Base-by-base conservation (phyloP, 1,139 yeast species). In the Lodderomyces orthopsilosis region DNA sequence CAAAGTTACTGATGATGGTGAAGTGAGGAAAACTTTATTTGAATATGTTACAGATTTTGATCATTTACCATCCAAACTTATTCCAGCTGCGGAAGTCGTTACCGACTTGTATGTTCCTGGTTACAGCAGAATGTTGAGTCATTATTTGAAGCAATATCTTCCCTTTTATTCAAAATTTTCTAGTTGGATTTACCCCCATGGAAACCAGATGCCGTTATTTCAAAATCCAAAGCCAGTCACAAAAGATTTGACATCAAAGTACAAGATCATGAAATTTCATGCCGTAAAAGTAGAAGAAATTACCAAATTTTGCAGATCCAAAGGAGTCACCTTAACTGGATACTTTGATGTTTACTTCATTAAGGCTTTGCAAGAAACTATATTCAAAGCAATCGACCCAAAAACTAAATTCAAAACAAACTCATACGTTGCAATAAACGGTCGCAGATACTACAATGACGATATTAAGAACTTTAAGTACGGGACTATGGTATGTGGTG, bases 301-400 rank as follows among this genome's bases (percentile, higher is more conserved):
- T 7, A 38, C 53, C 6, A 33, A 37, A 10, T 51, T 45, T 27
- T 57, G 64, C 37, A 54, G 58, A 18, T 23, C 42, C 2, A 48
- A 62, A 15, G 53, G 54, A 1, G 42, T 61, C 6, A 62, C 70
- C 1, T 41, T 67, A 17, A 63, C 71, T 2, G 54, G 70, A 1
- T 60, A 56, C 43, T 48, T 65, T 24, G 50, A 57, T 32, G 50
- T 58, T 1, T 40, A 59, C 10, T 53, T 58, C 4, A 40, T 55
- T 26, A 51, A 57, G 32, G 51, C 62, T 17, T 50, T 66, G 23
- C 62, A 63, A 41, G 53, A 62, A n/a, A 49, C 58, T 0, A 45
- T 63, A 3, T 48, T 62, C 37, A 47, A 50, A 12, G 35, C 34
- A 12, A 43, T 55, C 6, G 43, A 50, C 26, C 43, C 49, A 2